phyloP scores from a whole-genome alignment of 306 rosid species.

The Fagus crenata region DNA sequence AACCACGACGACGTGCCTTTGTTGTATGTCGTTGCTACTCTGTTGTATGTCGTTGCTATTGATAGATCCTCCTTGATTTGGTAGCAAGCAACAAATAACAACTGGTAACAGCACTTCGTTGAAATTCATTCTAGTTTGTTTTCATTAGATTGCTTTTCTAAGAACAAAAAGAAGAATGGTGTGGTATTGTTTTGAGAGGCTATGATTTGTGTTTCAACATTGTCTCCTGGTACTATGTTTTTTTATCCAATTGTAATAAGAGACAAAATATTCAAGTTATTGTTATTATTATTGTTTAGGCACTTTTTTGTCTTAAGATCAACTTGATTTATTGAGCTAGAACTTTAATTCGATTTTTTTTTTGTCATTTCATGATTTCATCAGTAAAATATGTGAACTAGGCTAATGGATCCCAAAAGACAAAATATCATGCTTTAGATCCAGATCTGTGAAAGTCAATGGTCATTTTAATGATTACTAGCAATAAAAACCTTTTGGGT shows the following conservation, averaged over 20 bases:
- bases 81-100: not conserved
- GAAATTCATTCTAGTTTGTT: not conserved
- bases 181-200: not conserved
- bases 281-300: not conserved
- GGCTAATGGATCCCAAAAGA: not conserved
- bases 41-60: slow-evolving; percentile 11
- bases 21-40: slow-evolving; percentile 4
- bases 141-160: not conserved
- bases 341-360: not conserved
- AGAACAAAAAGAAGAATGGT: no score
- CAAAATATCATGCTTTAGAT: not conserved
- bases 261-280: not conserved
- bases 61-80: not conserved
- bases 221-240: not conserved
- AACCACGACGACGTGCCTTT: slow-evolving; percentile 4
- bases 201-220: not conserved
- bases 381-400: not conserved
- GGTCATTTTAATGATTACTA: not conserved
- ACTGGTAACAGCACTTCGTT: not conserved
- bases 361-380: not conserved
- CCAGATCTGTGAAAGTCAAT: not conserved
- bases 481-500: not conserved
- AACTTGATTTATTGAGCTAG: not conserved
- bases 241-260: not conserved
- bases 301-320: not conserved